Evolutionary conservation across 768 basidiomycete genomes (phyloP).

Genomic region (Boletus reticulatus): DNA sequence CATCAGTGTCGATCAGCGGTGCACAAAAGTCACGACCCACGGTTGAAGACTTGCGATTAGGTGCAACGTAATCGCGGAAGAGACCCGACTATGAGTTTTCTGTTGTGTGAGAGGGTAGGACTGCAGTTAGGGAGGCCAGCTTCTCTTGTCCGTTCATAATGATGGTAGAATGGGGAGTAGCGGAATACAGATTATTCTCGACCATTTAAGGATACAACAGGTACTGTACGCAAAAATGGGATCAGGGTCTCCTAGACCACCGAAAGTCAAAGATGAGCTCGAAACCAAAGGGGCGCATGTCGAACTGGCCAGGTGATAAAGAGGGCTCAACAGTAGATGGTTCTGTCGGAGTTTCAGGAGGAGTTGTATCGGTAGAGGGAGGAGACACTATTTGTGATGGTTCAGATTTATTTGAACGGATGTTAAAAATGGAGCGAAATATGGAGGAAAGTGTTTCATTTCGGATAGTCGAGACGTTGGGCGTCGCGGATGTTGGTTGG

Average conservation of each 20-base stretch:
- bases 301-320: slow-evolving; percentile 54
- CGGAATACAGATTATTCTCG: slow-evolving; percentile 12
- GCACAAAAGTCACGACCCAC: neutral
- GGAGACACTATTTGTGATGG: neutral
- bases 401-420: slow-evolving; percentile 4
- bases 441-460: slow-evolving; percentile 23
- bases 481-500: slow-evolving; percentile 9
- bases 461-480: neutral
- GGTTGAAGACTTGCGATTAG: neutral
- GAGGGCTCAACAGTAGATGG: slow-evolving; percentile 11
- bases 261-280: slow-evolving; percentile 73
- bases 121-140: too few relatives aligned
- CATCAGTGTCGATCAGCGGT: neutral
- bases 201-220: slow-evolving; percentile 20
- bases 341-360: slow-evolving; percentile 4
- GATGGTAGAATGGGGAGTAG: neutral
- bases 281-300: slow-evolving; percentile 70
- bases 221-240: slow-evolving; percentile 8
- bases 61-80: neutral
- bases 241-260: slow-evolving; percentile 44
- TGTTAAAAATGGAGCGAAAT: slow-evolving; percentile 25
- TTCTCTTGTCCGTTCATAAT: neutral
- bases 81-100: neutral
- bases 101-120: neutral
- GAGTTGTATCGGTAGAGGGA: neutral